Evolutionary conservation across 805 yeast genomes (phyloP).

Genomic region (Suhomyces vadensis): DNA sequence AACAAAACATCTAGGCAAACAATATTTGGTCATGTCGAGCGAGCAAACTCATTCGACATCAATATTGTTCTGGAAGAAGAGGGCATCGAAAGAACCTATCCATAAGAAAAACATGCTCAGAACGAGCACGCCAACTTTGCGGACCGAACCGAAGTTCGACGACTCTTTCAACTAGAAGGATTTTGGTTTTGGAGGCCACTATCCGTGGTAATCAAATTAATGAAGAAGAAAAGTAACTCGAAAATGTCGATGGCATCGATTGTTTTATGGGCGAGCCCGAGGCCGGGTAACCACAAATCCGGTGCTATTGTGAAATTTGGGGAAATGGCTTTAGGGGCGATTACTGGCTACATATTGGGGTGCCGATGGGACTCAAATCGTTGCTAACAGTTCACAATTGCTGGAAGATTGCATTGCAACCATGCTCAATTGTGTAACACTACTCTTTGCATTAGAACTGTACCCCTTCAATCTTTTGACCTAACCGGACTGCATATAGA

Average conservation of each 20-base stretch:
- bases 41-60: conserved; percentile 20
- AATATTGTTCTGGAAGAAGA: conserved; percentile 6
- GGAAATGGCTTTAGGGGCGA: too few relatives aligned
- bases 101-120: conserved; percentile 17
- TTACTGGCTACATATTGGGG: too few relatives aligned
- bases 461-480: too few relatives aligned
- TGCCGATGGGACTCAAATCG: too few relatives aligned
- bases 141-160: conserved; percentile 20
- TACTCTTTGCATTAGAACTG: too few relatives aligned
- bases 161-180: conserved; percentile 24
- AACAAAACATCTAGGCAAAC: conserved; percentile 27
- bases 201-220: conserved; percentile 37
- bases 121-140: conserved; percentile 24
- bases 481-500: too few relatives aligned
- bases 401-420: too few relatives aligned
- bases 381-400: too few relatives aligned
- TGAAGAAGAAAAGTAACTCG: conserved; percentile 2
- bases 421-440: too few relatives aligned
- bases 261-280: conserved; percentile 1
- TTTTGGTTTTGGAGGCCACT: conserved; percentile 32
- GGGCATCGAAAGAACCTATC: conserved; percentile 23
- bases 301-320: too few relatives aligned
- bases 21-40: conserved; percentile 12
- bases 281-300: conserved; percentile 5
- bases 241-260: background rate